phyloP scores from a whole-genome alignment of 768 basidiomycete genomes.

The Xerocomellus dryophilus region DNA sequence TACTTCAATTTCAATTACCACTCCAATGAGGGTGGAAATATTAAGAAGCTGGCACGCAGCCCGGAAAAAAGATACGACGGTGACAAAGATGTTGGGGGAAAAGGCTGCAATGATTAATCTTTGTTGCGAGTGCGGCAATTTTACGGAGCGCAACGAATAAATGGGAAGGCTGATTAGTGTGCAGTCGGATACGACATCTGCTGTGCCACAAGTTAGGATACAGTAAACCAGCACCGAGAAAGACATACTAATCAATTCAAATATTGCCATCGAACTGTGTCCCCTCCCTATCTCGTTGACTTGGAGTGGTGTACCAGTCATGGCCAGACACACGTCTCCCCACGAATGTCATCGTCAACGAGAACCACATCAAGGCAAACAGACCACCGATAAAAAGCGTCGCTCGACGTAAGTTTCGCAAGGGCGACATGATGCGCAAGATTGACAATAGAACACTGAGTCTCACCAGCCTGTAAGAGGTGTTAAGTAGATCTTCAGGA shows the following conservation, averaged over 20 bases:
- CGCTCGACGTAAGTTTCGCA: constrained; percentile 5
- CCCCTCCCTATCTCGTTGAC: neutral
- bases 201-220: constrained; percentile 10
- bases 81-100: constrained; percentile 11
- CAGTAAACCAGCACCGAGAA: neutral
- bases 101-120: constrained; percentile 5
- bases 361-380: constrained; percentile 14
- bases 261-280: neutral
- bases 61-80: constrained; percentile 2
- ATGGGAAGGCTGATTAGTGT: constrained; percentile 13
- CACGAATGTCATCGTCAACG: constrained; percentile 1
- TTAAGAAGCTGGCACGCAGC: constrained; percentile 6
- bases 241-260: constrained; percentile 16
- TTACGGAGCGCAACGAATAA: neutral
- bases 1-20: constrained; percentile 17
- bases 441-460: constrained; percentile 15
- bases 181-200: constrained; percentile 20
- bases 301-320: neutral
- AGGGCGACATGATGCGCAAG: constrained; percentile 6
- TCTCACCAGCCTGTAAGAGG: constrained; percentile 10
- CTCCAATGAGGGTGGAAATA: neutral
- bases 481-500: neutral
- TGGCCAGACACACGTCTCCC: neutral
- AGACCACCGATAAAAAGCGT: constrained; percentile 4
- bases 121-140: constrained; percentile 3